Evolutionary conservation across 2,329 filamentous ascomycete species (phyloP).

Genomic region (Neofusicoccum laricinum): DNA sequence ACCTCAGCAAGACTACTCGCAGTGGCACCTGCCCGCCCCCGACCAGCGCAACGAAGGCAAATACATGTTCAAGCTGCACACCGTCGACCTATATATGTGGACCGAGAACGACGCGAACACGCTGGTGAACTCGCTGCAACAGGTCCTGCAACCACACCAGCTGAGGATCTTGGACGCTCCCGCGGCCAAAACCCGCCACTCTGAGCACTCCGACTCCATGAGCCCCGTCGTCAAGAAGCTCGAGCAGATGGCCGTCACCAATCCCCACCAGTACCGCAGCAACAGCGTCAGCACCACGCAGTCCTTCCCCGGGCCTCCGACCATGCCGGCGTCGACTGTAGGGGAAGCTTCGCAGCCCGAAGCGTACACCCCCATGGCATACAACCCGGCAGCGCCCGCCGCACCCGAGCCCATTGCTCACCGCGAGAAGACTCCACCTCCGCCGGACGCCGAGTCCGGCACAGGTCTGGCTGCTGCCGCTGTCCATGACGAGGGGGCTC

Average conservation of each 20-base stretch:
- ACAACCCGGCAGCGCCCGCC: slow-evolving; percentile 75
- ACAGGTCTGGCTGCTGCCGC: slow-evolving; percentile 42
- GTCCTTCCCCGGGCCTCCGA: slow-evolving; percentile 38
- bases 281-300: slow-evolving; percentile 37
- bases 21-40: slow-evolving; percentile 74
- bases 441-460: slow-evolving; percentile 59
- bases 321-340: slow-evolving; percentile 23
- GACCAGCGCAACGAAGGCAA: slow-evolving; percentile 72
- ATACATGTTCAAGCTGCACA: slow-evolving; percentile 75
- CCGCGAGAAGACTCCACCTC: slow-evolving; percentile 76
- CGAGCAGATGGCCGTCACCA: slow-evolving; percentile 67
- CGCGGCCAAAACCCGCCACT: slow-evolving; percentile 36
- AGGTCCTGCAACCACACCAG: slow-evolving; percentile 60
- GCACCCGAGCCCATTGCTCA: slow-evolving; percentile 69
- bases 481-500: slow-evolving; percentile 36
- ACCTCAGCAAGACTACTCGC: slow-evolving; percentile 46
- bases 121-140: slow-evolving; percentile 66
- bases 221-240: slow-evolving; percentile 71
- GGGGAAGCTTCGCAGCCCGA: slow-evolving; percentile 25
- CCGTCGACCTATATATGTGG: slow-evolving; percentile 78
- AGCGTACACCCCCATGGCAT: slow-evolving; percentile 64
- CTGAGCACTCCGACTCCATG: slow-evolving; percentile 52
- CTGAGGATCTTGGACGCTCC: slow-evolving; percentile 67
- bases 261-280: slow-evolving; percentile 40
- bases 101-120: slow-evolving; percentile 67